Conservation (phyloP, 768 basidiomycete genomes). For the Tricholoma sp. region DNA sequence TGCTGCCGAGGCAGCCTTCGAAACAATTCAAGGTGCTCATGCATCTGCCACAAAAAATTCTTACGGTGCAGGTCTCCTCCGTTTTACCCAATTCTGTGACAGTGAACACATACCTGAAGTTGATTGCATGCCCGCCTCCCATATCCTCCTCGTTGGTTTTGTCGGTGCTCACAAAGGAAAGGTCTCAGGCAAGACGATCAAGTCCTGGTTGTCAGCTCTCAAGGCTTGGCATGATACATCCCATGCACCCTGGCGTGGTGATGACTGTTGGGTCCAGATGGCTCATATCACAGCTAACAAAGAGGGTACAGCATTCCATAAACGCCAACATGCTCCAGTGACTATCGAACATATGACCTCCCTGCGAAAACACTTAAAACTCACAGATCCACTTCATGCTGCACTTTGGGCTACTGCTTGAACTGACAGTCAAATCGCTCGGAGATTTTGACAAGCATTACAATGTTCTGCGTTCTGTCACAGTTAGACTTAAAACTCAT, state of each 20-base stretch:
- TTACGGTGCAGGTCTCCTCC: conserved; percentile 30
- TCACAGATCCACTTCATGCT: conserved; percentile 23
- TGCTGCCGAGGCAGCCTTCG: background rate
- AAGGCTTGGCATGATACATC: conserved; percentile 32
- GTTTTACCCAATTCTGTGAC: conserved; percentile 34
- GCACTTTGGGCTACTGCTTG: conserved; percentile 31
- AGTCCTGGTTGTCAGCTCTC: conserved; percentile 30
- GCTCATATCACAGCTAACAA: conserved; percentile 8
- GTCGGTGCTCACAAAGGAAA: conserved; percentile 12
- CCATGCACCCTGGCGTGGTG: conserved; percentile 30
- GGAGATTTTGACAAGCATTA: conserved; percentile 7
- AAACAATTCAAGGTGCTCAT: background rate
- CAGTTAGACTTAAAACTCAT: background rate
- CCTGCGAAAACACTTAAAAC: conserved; percentile 18
- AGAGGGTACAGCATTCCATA: background rate
- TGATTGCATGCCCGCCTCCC: conserved; percentile 27
- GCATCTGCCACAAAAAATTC: background rate
- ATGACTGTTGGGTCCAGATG: conserved; percentile 19
- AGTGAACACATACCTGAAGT: conserved; percentile 19
- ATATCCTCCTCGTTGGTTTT: conserved; percentile 26
- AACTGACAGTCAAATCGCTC: conserved; percentile 17
- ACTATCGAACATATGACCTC: conserved; percentile 27
- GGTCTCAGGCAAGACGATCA: conserved; percentile 19
- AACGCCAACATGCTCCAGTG: conserved; percentile 18
- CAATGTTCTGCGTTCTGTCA: conserved; percentile 4